These are phyloP conservation scores for Kodamaea arcana DNA, from an alignment of 1,139 yeast genomes.

Conservation along the genomic window DNA sequence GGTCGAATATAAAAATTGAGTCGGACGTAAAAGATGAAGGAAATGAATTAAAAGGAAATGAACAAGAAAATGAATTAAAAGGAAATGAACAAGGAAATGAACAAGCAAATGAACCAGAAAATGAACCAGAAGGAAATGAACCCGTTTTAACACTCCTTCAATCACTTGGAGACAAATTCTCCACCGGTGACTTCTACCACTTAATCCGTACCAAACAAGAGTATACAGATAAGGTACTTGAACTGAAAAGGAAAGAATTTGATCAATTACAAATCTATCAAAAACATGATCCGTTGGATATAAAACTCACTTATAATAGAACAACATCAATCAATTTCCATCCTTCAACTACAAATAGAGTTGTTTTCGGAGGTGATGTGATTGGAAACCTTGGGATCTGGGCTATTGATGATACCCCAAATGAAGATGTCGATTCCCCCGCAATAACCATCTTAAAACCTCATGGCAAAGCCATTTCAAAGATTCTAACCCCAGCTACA, in stretches of 20 bases:
- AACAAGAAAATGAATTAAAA: no score
- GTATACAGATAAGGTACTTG: constrained; percentile 36
- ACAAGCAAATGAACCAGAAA: constrained; percentile 18
- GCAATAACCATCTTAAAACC: constrained; percentile 60
- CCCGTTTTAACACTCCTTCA: constrained; percentile 39
- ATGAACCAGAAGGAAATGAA: no score
- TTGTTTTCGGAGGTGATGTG: constrained; percentile 84
- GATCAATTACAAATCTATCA: constrained; percentile 48
- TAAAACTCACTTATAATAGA: constrained; percentile 69
- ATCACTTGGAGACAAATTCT: constrained; percentile 51
- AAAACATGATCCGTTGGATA: constrained; percentile 62
- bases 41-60: no score
- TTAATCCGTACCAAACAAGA: constrained; percentile 27
- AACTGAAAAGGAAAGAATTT: constrained; percentile 49
- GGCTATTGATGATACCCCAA: constrained; percentile 53
- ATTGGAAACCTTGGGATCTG: constrained; percentile 84
- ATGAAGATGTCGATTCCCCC: constrained; percentile 36
- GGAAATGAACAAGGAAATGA: constrained; percentile 9
- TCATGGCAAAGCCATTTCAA: constrained; percentile 72
- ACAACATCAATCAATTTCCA: constrained; percentile 74
- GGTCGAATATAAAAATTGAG: no score
- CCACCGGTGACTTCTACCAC: constrained; percentile 79
- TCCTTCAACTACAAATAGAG: constrained; percentile 58
- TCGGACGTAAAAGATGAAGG: no score
- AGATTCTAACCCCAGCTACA: constrained; percentile 50